Conservation (phyloP, 768 basidiomycete genomes). For the Wakefieldia striispora region DNA sequence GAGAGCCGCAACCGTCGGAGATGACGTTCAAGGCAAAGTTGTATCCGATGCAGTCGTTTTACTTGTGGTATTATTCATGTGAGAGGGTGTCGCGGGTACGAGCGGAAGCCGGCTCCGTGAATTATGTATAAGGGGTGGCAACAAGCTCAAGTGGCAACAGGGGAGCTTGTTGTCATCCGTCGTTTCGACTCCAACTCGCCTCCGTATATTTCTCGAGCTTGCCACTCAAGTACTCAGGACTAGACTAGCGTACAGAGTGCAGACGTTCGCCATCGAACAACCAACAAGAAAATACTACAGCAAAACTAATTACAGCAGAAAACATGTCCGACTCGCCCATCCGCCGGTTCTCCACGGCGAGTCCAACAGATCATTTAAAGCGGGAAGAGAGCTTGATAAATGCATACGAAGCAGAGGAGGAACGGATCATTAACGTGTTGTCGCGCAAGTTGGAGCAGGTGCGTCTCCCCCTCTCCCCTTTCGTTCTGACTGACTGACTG, state of each 20-base stretch:
- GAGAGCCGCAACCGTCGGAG: too few species aligned
- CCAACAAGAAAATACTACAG: not conserved
- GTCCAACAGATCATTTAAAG: slow-evolving; percentile 45
- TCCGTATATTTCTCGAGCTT: not conserved
- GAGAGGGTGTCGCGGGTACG: not conserved
- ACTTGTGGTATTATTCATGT: too few species aligned
- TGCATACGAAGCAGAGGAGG: slow-evolving; percentile 88
- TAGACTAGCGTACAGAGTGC: too few species aligned
- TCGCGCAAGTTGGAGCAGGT: slow-evolving; percentile 86
- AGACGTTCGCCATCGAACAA: not conserved
- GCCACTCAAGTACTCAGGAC: not conserved
- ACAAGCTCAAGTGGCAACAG: not conserved
- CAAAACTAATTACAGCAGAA: not conserved
- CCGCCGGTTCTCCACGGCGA: slow-evolving; percentile 53
- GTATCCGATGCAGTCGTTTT: too few species aligned
- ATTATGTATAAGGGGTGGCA: slow-evolving; percentile 14
- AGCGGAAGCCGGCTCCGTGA: slow-evolving; percentile 13
- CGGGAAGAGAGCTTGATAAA: slow-evolving; percentile 78
- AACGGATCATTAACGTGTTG: slow-evolving; percentile 80
- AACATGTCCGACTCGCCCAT: slow-evolving; percentile 46
- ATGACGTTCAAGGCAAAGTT: too few species aligned
- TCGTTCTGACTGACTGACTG: not conserved
- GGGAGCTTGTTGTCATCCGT: not conserved
- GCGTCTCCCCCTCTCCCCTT: not conserved
- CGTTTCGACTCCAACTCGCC: not conserved